Percentiles rank a stretch among this genome's conserved stretches.
These are phyloP conservation scores for Naumovozyma dairenensis DNA, from an alignment of 805 yeast genomes.

Conservation along the genomic window DNA sequence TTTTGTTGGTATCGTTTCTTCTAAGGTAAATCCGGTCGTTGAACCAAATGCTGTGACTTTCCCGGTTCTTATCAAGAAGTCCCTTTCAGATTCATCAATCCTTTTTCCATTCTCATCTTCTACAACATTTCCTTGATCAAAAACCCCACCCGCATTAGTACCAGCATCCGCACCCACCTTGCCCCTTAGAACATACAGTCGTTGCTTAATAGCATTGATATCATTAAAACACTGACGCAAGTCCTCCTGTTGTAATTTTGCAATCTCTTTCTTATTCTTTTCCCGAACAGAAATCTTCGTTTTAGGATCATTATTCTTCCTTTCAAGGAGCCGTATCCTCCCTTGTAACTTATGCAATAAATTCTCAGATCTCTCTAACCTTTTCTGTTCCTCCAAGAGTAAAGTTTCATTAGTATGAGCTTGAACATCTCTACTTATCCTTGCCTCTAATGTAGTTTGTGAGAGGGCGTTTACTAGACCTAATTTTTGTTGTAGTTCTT, in stretches of 20 bases:
- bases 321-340: conserved; percentile 39
- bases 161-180: conserved; percentile 7
- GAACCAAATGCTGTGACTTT: conserved; percentile 89
- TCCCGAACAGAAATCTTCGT: conserved; percentile 59
- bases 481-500: conserved; percentile 27
- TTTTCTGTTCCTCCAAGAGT: conserved; percentile 59
- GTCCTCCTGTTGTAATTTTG: conserved; percentile 40
- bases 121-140: conserved; percentile 9
- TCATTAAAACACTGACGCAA: conserved; percentile 48
- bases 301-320: conserved; percentile 39
- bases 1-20: conserved; percentile 5
- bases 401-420: conserved; percentile 51
- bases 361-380: conserved; percentile 58
- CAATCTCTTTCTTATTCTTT: conserved; percentile 44
- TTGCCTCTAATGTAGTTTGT: conserved; percentile 69
- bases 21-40: conserved; percentile 40
- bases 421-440: conserved; percentile 63
- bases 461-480: conserved; percentile 54
- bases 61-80: conserved; percentile 78
- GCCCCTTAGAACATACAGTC: conserved; percentile 31
- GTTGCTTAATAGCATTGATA: conserved; percentile 47
- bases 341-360: conserved; percentile 35
- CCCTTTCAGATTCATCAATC: conserved; percentile 71
- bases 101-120: conserved; percentile 31
- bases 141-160: neutral